Evolutionary conservation across 2,329 filamentous ascomycete species (phyloP).

Genomic region (Penicillium italicum): DNA sequence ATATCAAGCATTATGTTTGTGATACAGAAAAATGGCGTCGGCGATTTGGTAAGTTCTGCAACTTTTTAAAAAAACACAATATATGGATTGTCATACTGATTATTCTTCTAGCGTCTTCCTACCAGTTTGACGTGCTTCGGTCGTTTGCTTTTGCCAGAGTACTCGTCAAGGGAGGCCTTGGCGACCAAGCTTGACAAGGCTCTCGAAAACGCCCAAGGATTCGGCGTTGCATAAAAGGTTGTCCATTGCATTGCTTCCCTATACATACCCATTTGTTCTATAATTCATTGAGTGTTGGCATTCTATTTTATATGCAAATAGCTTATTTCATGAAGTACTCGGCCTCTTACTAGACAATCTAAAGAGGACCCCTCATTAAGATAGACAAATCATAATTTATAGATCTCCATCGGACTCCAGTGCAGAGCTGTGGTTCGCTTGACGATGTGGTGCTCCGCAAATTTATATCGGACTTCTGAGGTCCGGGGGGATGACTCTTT

Average conservation of each 20-base stretch:
- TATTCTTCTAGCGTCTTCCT: slow-evolving; percentile 55
- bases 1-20: slow-evolving; percentile 78
- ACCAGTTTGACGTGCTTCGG: slow-evolving; percentile 94
- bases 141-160: slow-evolving; percentile 79
- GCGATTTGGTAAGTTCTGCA: slow-evolving; percentile 44
- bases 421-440: slow-evolving; percentile 15
- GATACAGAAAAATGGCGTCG: slow-evolving; percentile 71
- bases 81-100: slow-evolving; percentile 5
- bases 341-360: not conserved
- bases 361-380: not conserved
- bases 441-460: slow-evolving; percentile 5
- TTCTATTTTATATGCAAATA: not conserved
- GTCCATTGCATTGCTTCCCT: not conserved
- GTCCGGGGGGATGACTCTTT: slow-evolving; percentile 16
- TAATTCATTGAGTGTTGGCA: slow-evolving; percentile 1
- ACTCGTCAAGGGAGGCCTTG: slow-evolving; percentile 66
- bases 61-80: not conserved
- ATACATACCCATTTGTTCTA: slow-evolving; percentile 20
- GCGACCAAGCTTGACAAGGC: slow-evolving; percentile 76
- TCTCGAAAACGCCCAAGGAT: slow-evolving; percentile 81
- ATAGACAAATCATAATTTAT: slow-evolving; percentile 12
- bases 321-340: not conserved
- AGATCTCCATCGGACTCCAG: slow-evolving; percentile 8
- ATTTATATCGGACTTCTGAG: slow-evolving; percentile 18
- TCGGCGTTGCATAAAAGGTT: slow-evolving; percentile 66